phyloP scores from a whole-genome alignment of 352 stramenopile species.

The Plasmopara halstedii region DNA sequence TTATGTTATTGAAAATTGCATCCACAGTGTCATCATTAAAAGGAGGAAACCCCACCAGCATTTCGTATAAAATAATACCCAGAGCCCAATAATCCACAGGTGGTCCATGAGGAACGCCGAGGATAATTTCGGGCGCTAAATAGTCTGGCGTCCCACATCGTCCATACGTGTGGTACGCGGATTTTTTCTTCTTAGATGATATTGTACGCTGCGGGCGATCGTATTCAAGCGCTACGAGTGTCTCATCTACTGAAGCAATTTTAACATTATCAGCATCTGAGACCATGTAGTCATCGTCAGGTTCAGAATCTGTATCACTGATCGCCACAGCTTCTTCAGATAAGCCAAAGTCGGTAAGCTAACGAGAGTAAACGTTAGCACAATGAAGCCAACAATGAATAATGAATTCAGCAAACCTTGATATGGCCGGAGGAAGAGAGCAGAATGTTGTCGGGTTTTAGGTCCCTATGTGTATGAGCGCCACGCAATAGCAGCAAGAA shows the following conservation, averaged over 20 bases:
- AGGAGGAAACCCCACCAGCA: conserved; percentile 82
- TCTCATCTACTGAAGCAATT: conserved; percentile 1
- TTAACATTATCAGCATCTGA: conserved; percentile 4
- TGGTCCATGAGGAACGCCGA: conserved; percentile 53
- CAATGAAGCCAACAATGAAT: not conserved
- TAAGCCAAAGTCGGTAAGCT: conserved; percentile 84
- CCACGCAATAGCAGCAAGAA: conserved; percentile 6
- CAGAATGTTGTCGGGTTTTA: conserved; percentile 89
- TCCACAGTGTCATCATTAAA: conserved; percentile 88
- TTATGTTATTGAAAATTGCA: conserved; percentile 82
- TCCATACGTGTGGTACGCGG: conserved; percentile 52
- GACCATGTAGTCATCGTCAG: conserved; percentile 21
- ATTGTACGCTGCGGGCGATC: conserved; percentile 6
- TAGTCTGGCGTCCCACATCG: conserved; percentile 85
- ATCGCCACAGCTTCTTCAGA: conserved; percentile 67
- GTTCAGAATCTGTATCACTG: conserved; percentile 23
- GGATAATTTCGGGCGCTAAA: conserved; percentile 84
- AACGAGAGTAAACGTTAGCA: not conserved
- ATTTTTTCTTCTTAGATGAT: conserved; percentile 35
- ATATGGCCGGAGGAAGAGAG: conserved; percentile 84
- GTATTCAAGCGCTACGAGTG: not conserved
- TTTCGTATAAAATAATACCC: conserved; percentile 88
- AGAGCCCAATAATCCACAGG: conserved; percentile 86
- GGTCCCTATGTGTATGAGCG: conserved; percentile 53
- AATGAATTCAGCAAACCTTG: conserved; percentile 39